Conservation (phyloP, 257 asterid genomes). For the Solanum virginianum region DNA sequence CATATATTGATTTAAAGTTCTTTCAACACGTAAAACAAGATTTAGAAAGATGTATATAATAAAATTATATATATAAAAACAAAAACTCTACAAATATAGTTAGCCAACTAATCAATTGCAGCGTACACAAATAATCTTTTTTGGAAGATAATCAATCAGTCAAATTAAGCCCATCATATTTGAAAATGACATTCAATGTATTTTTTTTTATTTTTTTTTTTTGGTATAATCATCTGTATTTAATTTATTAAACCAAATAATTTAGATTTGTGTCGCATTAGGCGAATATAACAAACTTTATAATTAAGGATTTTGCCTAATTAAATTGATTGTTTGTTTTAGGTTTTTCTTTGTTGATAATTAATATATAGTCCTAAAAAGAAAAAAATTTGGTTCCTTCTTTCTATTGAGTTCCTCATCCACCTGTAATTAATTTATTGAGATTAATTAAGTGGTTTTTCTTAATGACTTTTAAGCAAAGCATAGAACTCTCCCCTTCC, state of each 20-base stretch:
- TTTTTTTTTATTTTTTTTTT: too few relatives aligned
- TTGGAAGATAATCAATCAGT: background rate
- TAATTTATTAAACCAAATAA: background rate
- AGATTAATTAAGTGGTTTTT: background rate
- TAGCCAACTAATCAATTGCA: background rate
- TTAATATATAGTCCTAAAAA: background rate
- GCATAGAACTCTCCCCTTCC: background rate
- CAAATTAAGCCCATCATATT: background rate
- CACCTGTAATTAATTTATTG: background rate
- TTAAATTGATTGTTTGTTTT: background rate
- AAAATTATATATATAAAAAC: background rate
- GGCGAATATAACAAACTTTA: background rate
- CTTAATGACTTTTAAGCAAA: background rate
- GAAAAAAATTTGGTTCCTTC: background rate
- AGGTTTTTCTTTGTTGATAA: background rate
- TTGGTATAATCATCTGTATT: background rate
- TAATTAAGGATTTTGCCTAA: background rate
- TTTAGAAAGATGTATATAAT: background rate
- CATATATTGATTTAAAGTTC: background rate
- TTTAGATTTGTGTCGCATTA: background rate
- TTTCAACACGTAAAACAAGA: slow-evolving; percentile 2
- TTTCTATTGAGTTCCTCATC: background rate
- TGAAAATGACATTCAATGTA: background rate
- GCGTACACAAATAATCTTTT: background rate
- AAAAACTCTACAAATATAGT: background rate